These are phyloP conservation scores for Cryptococcus jaspeensis DNA, from an alignment of 1,284 basidiomycete species.

Conservation along the genomic window DNA sequence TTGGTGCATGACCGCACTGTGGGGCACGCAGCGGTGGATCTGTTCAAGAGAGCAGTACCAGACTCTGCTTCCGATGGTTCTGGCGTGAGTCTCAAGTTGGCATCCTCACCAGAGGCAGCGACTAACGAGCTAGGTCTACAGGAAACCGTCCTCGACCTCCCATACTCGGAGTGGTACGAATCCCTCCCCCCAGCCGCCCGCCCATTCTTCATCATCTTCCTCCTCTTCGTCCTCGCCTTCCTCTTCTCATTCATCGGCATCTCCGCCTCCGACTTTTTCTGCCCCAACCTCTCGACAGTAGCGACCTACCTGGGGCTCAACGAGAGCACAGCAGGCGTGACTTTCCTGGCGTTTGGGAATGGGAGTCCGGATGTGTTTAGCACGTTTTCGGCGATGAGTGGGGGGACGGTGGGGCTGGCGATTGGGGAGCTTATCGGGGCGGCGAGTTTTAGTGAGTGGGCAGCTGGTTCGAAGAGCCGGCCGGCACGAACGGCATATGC, in stretches of 20 bases:
- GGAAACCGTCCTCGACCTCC: slow-evolving; percentile 24
- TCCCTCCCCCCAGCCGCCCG: slow-evolving; percentile 15
- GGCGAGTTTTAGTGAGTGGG: slow-evolving; percentile 70
- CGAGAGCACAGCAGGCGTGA: slow-evolving; percentile 88
- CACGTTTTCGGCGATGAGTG: slow-evolving; percentile 88
- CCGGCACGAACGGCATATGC: not conserved
- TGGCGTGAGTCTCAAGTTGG: not conserved
- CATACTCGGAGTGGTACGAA: slow-evolving; percentile 36
- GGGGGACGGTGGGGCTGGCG: slow-evolving; percentile 81
- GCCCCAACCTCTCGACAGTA: slow-evolving; percentile 85
- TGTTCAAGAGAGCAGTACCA: not conserved
- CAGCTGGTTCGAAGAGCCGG: not conserved
- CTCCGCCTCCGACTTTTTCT: slow-evolving; percentile 91
- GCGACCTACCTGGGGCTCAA: slow-evolving; percentile 76
- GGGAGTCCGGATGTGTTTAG: slow-evolving; percentile 91
- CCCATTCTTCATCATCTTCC: slow-evolving; percentile 36
- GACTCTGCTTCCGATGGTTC: not conserved
- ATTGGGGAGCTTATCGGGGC: slow-evolving; percentile 94
- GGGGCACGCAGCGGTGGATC: not conserved
- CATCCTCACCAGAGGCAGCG: not conserved
- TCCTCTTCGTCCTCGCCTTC: slow-evolving; percentile 51
- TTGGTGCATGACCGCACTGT: slow-evolving; percentile 9
- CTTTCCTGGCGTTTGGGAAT: slow-evolving; percentile 90
- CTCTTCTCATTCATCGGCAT: slow-evolving; percentile 77
- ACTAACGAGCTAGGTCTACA: not conserved